Evolutionary conservation across 129 eudicot species (phyloP).

Genomic region (Lonicera japonica): DNA sequence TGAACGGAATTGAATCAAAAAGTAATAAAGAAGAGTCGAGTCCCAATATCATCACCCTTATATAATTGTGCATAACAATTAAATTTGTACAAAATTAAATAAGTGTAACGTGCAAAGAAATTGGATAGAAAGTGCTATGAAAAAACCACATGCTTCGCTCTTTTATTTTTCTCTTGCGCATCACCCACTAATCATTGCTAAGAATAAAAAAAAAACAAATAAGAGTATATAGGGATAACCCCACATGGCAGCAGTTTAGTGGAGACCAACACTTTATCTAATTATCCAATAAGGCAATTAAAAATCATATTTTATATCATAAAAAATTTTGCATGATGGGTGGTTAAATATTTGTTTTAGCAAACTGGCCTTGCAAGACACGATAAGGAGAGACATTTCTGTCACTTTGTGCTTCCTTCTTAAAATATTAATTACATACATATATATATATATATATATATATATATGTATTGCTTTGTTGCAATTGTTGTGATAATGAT

Average conservation of each 20-base stretch:
- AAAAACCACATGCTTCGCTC: slow-evolving; percentile 22
- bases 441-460: too few relatives aligned
- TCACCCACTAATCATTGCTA: slow-evolving; percentile 30
- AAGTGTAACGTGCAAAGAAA: too few relatives aligned
- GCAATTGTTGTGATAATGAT: too few relatives aligned
- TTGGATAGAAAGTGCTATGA: slow-evolving; percentile 21
- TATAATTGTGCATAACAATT: too few relatives aligned
- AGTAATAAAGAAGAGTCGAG: too few relatives aligned
- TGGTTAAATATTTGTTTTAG: not conserved
- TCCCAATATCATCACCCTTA: too few relatives aligned
- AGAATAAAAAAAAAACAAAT: slow-evolving; percentile 22
- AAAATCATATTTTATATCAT: not conserved
- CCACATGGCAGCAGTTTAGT: slow-evolving; percentile 16
- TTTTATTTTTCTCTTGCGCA: slow-evolving; percentile 4
- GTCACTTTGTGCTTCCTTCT: not conserved
- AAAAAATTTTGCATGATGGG: not conserved
- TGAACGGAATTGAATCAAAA: too few relatives aligned
- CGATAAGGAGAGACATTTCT: slow-evolving; percentile 1
- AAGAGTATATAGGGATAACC: slow-evolving; percentile 2
- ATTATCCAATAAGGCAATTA: not conserved
- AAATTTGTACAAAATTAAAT: too few relatives aligned
- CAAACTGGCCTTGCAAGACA: not conserved
- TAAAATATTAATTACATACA: not conserved
- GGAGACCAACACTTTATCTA: not conserved
- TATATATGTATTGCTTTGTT: too few relatives aligned